Evolutionary conservation across 192 early-diverging fungal species (phyloP).

Genomic region (Umbelopsis sp.): DNA sequence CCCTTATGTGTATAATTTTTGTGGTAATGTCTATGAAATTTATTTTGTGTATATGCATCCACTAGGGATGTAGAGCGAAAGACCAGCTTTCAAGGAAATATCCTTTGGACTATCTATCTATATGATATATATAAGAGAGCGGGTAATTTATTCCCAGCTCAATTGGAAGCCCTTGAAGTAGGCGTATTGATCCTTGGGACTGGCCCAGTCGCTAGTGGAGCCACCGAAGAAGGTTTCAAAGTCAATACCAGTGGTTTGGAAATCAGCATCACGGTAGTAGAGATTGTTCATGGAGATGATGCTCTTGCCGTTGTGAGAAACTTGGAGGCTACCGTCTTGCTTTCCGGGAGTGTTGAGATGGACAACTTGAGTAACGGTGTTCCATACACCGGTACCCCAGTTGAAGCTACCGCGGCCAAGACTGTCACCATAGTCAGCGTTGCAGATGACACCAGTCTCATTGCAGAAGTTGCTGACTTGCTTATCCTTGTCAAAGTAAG

Average conservation of each 20-base stretch:
- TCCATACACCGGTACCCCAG: constrained; percentile 52
- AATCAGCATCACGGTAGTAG: constrained; percentile 13
- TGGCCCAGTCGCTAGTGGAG: constrained; percentile 21
- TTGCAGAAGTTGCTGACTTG: constrained; percentile 38
- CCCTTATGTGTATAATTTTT: too few species aligned
- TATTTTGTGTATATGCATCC: background rate
- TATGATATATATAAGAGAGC: background rate
- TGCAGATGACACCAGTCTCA: constrained; percentile 45
- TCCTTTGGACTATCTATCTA: background rate
- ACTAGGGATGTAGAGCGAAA: background rate
- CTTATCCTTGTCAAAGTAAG: constrained; percentile 38
- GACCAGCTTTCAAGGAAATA: background rate
- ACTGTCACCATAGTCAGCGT: constrained; percentile 52
- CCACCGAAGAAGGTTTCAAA: constrained; percentile 49
- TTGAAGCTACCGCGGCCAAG: constrained; percentile 53
- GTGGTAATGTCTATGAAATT: too few species aligned
- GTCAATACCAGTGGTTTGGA: constrained; percentile 19
- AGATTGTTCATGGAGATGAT: constrained; percentile 23
- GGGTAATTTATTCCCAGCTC: background rate
- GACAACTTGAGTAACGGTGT: constrained; percentile 44
- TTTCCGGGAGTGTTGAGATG: constrained; percentile 32
- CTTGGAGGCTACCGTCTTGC: constrained; percentile 17
- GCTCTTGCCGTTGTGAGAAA: constrained; percentile 27
- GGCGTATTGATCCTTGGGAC: constrained; percentile 30
- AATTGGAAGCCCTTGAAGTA: constrained; percentile 35